These are phyloP conservation scores for Erodium texanum DNA, from an alignment of 441 rosid species.

Conservation along the genomic window DNA sequence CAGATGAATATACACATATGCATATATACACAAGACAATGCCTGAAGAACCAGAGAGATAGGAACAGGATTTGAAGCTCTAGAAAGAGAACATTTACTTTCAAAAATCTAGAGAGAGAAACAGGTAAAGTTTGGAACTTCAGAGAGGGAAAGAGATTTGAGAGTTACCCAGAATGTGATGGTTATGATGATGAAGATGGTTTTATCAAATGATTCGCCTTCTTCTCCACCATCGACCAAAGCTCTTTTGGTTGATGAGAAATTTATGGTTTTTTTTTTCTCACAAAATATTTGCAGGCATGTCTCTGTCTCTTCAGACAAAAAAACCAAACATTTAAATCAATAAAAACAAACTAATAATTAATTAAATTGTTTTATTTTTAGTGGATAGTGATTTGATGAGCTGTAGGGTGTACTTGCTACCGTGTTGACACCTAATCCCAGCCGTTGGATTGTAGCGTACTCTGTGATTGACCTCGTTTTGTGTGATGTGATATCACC, in stretches of 20 bases:
- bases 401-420: neutral
- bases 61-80: too few species aligned
- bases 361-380: neutral
- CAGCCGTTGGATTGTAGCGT: neutral
- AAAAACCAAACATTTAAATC: neutral
- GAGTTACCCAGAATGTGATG: neutral
- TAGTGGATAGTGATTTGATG: neutral
- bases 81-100: too few species aligned
- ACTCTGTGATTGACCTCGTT: too few species aligned
- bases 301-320: neutral
- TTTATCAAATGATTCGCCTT: neutral
- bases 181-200: neutral
- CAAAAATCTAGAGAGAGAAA: too few species aligned
- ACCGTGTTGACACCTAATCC: neutral
- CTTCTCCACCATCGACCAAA: neutral
- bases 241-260: slow-evolving; percentile 4
- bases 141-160: neutral
- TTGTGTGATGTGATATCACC: too few species aligned
- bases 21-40: too few species aligned
- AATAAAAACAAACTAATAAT: neutral
- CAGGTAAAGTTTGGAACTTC: neutral
- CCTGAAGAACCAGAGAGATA: too few species aligned
- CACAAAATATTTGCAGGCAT: neutral
- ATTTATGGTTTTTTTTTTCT: neutral
- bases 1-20: too few species aligned